These are phyloP conservation scores for Alternaria sp. DNA, from an alignment of 2,329 filamentous ascomycete species.

Conservation along the genomic window DNA sequence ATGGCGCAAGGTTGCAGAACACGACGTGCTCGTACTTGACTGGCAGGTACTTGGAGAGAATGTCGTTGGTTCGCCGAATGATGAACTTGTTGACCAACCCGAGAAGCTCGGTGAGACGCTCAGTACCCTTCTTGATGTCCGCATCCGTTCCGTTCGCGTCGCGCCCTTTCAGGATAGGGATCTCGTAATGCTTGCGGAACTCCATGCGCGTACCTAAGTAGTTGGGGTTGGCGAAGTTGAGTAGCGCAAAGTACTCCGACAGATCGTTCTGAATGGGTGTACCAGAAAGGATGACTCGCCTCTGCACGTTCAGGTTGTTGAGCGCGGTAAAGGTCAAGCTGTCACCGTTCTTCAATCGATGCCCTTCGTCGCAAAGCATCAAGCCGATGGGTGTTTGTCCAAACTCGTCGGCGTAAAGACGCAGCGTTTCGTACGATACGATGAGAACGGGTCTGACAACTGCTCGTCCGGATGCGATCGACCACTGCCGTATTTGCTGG, in stretches of 20 bases:
- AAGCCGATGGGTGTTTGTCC: slow-evolving; percentile 89
- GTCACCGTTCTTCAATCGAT: slow-evolving; percentile 95
- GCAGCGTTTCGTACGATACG: slow-evolving; percentile 94
- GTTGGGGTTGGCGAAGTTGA: slow-evolving; percentile 95
- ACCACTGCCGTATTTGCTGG: slow-evolving; percentile 91
- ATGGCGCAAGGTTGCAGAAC: slow-evolving; percentile 92
- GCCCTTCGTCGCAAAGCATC: slow-evolving; percentile 94
- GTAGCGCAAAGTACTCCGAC: slow-evolving; percentile 95
- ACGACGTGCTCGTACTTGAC: slow-evolving; percentile 99
- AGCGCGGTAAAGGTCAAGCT: slow-evolving; percentile 93
- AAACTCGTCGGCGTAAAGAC: slow-evolving; percentile 87
- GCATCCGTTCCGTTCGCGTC: slow-evolving; percentile 87
- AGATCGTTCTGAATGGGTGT: slow-evolving; percentile 98
- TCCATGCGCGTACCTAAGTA: slow-evolving; percentile 87
- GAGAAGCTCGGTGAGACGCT: slow-evolving; percentile 80
- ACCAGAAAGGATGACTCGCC: slow-evolving; percentile 92
- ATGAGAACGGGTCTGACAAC: slow-evolving; percentile 94
- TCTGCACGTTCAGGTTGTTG: slow-evolving; percentile 86
- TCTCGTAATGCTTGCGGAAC: slow-evolving; percentile 91
- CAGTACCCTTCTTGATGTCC: slow-evolving; percentile 82
- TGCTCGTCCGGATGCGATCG: slow-evolving; percentile 85
- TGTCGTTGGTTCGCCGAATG: slow-evolving; percentile 96
- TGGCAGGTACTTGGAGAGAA: slow-evolving; percentile 94
- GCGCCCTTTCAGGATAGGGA: slow-evolving; percentile 88
- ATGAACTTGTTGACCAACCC: slow-evolving; percentile 96